Evolutionary conservation across 2,329 filamentous ascomycete genomes (phyloP).

Genomic region (Penicillium sp.): DNA sequence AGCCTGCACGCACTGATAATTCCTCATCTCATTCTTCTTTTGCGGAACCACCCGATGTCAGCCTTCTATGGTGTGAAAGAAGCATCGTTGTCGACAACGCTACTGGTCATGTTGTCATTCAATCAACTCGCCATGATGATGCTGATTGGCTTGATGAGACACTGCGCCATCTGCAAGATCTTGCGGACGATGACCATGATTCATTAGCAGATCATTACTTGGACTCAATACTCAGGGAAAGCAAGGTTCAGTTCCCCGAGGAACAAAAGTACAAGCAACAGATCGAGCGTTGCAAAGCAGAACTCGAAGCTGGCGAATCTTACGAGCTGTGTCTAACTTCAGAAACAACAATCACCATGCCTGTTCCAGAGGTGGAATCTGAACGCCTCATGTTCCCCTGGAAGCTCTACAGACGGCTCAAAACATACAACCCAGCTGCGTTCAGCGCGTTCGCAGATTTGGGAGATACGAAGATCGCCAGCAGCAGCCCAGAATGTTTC

Average conservation of each 20-base stretch:
- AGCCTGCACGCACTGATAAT: neutral
- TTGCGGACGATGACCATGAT: slow-evolving; percentile 5
- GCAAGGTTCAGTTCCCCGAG: slow-evolving; percentile 35
- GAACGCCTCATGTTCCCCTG: slow-evolving; percentile 51
- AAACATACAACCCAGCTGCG: slow-evolving; percentile 70
- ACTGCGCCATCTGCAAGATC: slow-evolving; percentile 25
- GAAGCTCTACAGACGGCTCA: slow-evolving; percentile 68
- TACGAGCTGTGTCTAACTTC: slow-evolving; percentile 84
- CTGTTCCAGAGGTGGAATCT: slow-evolving; percentile 19
- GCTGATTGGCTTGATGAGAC: slow-evolving; percentile 47
- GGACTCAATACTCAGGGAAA: slow-evolving; percentile 32
- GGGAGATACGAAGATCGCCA: slow-evolving; percentile 66
- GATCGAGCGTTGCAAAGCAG: slow-evolving; percentile 65
- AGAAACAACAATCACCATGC: slow-evolving; percentile 61
- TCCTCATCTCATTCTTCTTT: slow-evolving; percentile 10
- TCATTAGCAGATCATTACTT: slow-evolving; percentile 24
- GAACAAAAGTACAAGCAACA: slow-evolving; percentile 59
- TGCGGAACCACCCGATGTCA: slow-evolving; percentile 62
- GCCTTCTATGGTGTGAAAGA: slow-evolving; percentile 70
- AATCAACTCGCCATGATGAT: slow-evolving; percentile 55
- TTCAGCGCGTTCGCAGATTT: slow-evolving; percentile 81
- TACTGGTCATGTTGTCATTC: slow-evolving; percentile 59
- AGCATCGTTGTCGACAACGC: slow-evolving; percentile 75
- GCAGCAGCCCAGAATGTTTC: slow-evolving; percentile 86
- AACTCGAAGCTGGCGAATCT: slow-evolving; percentile 71